Percentiles rank a stretch among this genome's conserved stretches.
These are phyloP conservation scores for Wolfiporia cocos DNA, from an alignment of 1,284 basidiomycete genomes.

Conservation along the genomic window DNA sequence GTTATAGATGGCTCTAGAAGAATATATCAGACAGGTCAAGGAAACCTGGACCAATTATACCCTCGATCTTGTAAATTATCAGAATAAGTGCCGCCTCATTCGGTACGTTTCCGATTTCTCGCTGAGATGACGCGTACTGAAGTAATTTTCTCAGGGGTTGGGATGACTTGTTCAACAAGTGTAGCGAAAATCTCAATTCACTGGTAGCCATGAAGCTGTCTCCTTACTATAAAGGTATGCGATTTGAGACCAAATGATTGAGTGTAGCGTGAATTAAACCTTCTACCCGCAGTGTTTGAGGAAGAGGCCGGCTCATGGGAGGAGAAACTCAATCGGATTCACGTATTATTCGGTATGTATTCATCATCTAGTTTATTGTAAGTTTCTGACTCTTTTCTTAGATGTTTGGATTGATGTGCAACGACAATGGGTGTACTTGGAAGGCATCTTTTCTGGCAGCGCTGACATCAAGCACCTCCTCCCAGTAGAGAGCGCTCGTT, in stretches of 20 bases:
- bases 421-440: conserved; percentile 98
- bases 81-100: conserved; percentile 97
- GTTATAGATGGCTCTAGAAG: conserved; percentile 82
- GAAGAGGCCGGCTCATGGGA: conserved; percentile 94
- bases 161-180: conserved; percentile 98
- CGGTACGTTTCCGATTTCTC: conserved; percentile 39
- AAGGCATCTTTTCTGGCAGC: conserved; percentile 99
- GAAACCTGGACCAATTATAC: conserved; percentile 97
- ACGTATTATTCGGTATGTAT: conserved; percentile 84
- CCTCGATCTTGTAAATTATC: conserved; percentile 95
- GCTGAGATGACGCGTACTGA: neutral
- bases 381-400: conserved; percentile 23
- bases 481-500: conserved; percentile 94
- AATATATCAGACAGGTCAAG: conserved; percentile 93
- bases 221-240: conserved; percentile 88
- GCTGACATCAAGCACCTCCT: conserved; percentile 98
- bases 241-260: neutral
- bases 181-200: conserved; percentile 94
- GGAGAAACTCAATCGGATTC: conserved; percentile 91
- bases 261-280: conserved; percentile 3
- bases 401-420: conserved; percentile 99
- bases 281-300: conserved; percentile 66
- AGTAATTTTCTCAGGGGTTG: conserved; percentile 62
- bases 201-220: conserved; percentile 96
- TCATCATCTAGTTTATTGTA: neutral